Evolutionary conservation across 1,139 yeast species (phyloP).

Genomic region (Pichia norvegensis): DNA sequence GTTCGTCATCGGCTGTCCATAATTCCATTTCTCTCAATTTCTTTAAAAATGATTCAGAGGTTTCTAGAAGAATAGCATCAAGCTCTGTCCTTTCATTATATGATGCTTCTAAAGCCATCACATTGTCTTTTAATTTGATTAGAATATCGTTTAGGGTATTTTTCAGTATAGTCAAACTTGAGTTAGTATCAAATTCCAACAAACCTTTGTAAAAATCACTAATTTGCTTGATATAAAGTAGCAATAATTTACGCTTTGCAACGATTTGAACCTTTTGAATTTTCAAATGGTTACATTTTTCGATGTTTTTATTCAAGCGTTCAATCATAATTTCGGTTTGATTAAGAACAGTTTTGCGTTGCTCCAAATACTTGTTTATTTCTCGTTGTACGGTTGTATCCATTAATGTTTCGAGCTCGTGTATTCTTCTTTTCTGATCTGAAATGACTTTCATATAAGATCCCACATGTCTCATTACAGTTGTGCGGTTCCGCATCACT

Average conservation of each 20-base stretch:
- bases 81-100: slow-evolving; percentile 45
- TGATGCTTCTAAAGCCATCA: slow-evolving; percentile 43
- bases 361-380: slow-evolving; percentile 12
- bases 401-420: slow-evolving; percentile 11
- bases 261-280: slow-evolving; percentile 43
- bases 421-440: slow-evolving; percentile 68
- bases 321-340: slow-evolving; percentile 32
- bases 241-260: slow-evolving; percentile 50
- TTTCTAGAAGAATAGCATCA: slow-evolving; percentile 40
- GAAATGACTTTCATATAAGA: slow-evolving; percentile 81
- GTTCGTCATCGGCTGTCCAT: slow-evolving; percentile 44
- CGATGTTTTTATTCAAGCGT: slow-evolving; percentile 9
- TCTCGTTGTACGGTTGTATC: slow-evolving; percentile 8
- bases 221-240: slow-evolving; percentile 38
- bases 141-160: slow-evolving; percentile 24
- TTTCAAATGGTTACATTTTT: slow-evolving; percentile 20
- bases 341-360: slow-evolving; percentile 35
- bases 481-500: slow-evolving; percentile 64
- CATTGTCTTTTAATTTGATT: slow-evolving; percentile 33
- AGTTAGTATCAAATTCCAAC: slow-evolving; percentile 16
- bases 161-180: slow-evolving; percentile 16
- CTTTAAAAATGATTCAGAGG: slow-evolving; percentile 36
- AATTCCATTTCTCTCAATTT: slow-evolving; percentile 44
- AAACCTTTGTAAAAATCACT: slow-evolving; percentile 26
- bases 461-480: slow-evolving; percentile 78